Percentiles rank a stretch among this genome's conserved stretches.
Evolutionary conservation across 139 green algal genomes (phyloP).

Genomic region (Ettlia oleoabundans): DNA sequence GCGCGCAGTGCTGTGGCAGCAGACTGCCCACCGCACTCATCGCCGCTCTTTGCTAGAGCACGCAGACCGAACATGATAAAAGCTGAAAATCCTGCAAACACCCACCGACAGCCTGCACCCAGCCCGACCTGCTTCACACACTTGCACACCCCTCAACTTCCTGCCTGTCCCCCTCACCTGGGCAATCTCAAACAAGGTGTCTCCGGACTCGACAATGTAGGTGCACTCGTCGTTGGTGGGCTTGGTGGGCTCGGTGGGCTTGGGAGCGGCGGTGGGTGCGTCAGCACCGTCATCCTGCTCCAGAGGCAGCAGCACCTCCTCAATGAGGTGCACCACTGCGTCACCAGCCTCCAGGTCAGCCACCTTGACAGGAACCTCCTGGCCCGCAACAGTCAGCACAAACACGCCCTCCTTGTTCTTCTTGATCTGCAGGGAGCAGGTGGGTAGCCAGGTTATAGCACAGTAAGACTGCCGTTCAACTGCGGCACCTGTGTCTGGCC

Average conservation of each 20-base stretch:
- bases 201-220: background rate
- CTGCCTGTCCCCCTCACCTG: too few relatives aligned
- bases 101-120: too few relatives aligned
- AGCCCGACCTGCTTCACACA: too few relatives aligned
- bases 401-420: background rate
- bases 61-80: too few relatives aligned
- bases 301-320: background rate
- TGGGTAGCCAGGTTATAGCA: background rate
- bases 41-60: too few relatives aligned
- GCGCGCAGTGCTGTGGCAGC: background rate
- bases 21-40: too few relatives aligned
- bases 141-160: too few relatives aligned
- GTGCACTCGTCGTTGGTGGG: background rate
- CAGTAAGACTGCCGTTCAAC: too few relatives aligned
- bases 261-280: background rate
- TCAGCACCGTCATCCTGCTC: background rate
- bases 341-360: slow-evolving; percentile 2
- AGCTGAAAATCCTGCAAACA: too few relatives aligned
- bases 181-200: slow-evolving; percentile 1
- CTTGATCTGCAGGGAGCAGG: background rate
- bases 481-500: too few relatives aligned
- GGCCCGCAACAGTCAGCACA: background rate
- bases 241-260: background rate
- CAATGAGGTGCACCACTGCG: background rate
- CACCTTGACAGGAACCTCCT: background rate